Evolutionary conservation across 441 rosid species (phyloP), one percentile per base, ranked within the genome.

Genomic region (Adansonia grandidieri): DNA sequence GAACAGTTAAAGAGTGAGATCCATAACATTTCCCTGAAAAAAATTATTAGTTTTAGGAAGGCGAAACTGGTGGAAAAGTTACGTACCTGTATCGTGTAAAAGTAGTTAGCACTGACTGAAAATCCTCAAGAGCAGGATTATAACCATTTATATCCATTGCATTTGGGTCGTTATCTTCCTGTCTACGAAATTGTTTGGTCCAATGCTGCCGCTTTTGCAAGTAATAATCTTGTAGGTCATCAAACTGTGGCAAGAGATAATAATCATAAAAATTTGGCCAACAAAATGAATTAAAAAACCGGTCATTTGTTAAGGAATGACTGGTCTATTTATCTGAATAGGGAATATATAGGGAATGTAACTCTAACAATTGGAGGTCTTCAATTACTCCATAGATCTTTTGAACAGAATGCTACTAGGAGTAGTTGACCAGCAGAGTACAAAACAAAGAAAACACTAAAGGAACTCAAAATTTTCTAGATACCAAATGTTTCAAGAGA

Each of bases 41-140:
- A 47, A 64, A 50, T 14, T 63, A 0, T 24, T 57, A 65, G 60
- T 17, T 7, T 13, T 37, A 56, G 3, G 11, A 66, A 62, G 47
- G 10, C 0, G 6, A 15, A 50, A 51, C 11, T 10, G 22, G 8
- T 32, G 42, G 74, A 56, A 47, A 47, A 75, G 63, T 67, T 58
- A 63, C 56, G 64, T 65, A 86, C 86, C 88, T 83, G 80, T 80
- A 82, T 73, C 58, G 83, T 17, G 85, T 83, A 79, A 80, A 76
- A 61, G 82, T 28, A 72, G 71, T 69, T 10, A 83, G 81, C 73
- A 83, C 79, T 7, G 86, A 83, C 40, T 78, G 78, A 63, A 83
- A 82, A 72, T 83, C 88, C 71, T 81, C 63, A 65, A 86, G 83
- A 80, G 82, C 86, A 57, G 85, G 79, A 80, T 66, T 81, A 71